phyloP scores from a whole-genome alignment of 306 rosid species.

The Chamaecrista fasciculata region DNA sequence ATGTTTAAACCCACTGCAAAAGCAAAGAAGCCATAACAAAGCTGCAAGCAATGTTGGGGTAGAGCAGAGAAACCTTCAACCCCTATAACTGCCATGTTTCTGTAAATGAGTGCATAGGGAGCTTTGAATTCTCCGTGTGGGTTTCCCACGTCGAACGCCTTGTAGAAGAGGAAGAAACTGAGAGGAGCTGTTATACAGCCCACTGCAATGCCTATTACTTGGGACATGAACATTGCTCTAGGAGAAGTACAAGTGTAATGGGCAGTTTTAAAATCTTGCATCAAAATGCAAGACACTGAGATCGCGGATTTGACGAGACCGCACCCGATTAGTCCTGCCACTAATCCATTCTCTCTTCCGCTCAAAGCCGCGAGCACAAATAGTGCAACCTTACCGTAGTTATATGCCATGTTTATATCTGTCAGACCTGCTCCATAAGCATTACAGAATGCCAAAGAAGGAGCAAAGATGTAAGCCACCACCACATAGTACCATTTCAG shows the following conservation, averaged over 20 bases:
- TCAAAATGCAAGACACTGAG: conserved; percentile 76
- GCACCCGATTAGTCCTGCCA: conserved; percentile 64
- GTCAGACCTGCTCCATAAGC: conserved; percentile 96
- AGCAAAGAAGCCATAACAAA: conserved; percentile 32
- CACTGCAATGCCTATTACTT: conserved; percentile 65
- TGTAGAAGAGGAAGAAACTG: conserved; percentile 71
- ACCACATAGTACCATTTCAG: conserved; percentile 87
- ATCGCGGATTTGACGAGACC: conserved; percentile 74
- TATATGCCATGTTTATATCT: conserved; percentile 92
- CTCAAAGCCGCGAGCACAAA: conserved; percentile 62
- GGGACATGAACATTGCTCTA: conserved; percentile 83
- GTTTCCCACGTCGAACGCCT: conserved; percentile 42
- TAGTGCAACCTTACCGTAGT: conserved; percentile 87
- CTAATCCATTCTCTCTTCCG: conserved; percentile 33
- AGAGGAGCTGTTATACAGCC: conserved; percentile 79
- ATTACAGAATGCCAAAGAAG: conserved; percentile 91
- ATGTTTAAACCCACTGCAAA: conserved; percentile 21
- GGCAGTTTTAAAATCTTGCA: conserved; percentile 93
- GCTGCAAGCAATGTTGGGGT: conserved; percentile 81
- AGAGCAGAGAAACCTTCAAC: conserved; percentile 57
- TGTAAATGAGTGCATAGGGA: conserved; percentile 63
- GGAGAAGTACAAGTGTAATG: conserved; percentile 81
- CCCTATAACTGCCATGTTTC: conserved; percentile 30
- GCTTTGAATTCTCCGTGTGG: conserved; percentile 80
- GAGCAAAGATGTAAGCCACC: conserved; percentile 57